phyloP scores from a whole-genome alignment of 164 flowering plant genomes.

The Chloranthus sessilifolius region DNA sequence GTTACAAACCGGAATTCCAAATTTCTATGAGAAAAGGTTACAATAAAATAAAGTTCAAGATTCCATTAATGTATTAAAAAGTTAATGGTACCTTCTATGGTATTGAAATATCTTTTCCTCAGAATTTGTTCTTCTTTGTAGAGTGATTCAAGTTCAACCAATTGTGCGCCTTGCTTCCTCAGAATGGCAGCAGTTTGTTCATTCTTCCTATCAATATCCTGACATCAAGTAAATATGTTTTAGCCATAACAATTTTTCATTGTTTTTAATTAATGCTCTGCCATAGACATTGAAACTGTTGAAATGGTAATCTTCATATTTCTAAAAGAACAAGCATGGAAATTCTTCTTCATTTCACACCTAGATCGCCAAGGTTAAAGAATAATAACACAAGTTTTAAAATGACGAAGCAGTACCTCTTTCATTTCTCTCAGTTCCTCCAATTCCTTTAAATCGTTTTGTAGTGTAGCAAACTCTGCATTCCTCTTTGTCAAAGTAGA shows the following conservation, averaged over 20 bases:
- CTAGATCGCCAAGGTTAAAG: background rate
- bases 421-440: conserved; percentile 96
- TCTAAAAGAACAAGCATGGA: background rate
- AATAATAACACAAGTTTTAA: background rate
- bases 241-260: background rate
- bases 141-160: conserved; percentile 76
- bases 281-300: no score
- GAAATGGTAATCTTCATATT: background rate
- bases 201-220: conserved; percentile 98
- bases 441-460: conserved; percentile 67
- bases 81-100: conserved; percentile 66
- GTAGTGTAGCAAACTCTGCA: conserved; percentile 46
- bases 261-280: background rate
- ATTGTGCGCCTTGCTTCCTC: conserved; percentile 88
- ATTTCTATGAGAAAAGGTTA: background rate
- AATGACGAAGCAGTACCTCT: conserved; percentile 64
- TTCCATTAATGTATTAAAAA: background rate
- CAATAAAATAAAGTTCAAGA: background rate
- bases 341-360: no score
- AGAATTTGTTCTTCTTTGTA: conserved; percentile 91
- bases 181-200: conserved; percentile 95
- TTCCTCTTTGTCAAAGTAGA: conserved; percentile 44
- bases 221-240: conserved; percentile 9
- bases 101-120: conserved; percentile 89
- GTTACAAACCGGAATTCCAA: no score